phyloP scores from a whole-genome alignment of 2,329 filamentous ascomycete species.

The Fusarium nisikadoi region DNA sequence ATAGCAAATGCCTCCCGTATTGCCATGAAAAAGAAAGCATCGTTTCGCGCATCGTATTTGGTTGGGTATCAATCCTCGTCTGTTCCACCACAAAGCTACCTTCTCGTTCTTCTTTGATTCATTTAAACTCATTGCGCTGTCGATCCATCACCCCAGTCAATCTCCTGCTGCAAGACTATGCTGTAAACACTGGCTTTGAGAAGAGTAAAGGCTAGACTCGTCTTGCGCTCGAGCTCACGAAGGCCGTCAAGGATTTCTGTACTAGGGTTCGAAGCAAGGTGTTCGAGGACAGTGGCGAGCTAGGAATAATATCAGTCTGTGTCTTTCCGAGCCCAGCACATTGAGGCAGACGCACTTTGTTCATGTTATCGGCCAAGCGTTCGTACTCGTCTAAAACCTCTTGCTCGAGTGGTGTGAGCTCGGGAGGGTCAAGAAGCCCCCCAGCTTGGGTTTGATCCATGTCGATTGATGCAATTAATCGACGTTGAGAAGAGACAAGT shows the following conservation, averaged over 20 bases:
- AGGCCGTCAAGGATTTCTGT: conserved; percentile 88
- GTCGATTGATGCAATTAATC: background rate
- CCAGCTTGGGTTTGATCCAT: conserved; percentile 41
- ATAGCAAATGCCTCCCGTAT: conserved; percentile 20
- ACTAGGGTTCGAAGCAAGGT: conserved; percentile 76
- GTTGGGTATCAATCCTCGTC: conserved; percentile 36
- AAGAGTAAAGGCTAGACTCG: conserved; percentile 91
- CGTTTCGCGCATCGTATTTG: conserved; percentile 29
- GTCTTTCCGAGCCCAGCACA: background rate
- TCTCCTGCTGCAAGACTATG: conserved; percentile 98
- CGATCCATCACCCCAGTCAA: conserved; percentile 73
- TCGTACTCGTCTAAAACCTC: conserved; percentile 96
- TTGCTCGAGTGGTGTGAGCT: conserved; percentile 85
- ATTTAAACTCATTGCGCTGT: conserved; percentile 44
- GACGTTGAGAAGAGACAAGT: background rate
- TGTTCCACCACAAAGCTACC: background rate
- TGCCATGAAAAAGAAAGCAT: conserved; percentile 1
- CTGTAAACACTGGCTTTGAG: conserved; percentile 98
- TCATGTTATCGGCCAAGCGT: conserved; percentile 87
- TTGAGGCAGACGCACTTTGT: conserved; percentile 68
- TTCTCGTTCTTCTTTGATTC: background rate
- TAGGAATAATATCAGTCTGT: conserved; percentile 41
- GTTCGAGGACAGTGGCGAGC: conserved; percentile 70
- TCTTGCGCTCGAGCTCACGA: conserved; percentile 91
- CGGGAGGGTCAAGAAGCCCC: conserved; percentile 57